Base-by-base conservation (phyloP, 2,329 filamentous ascomycete species). In the Arachnomyces sp. region DNA sequence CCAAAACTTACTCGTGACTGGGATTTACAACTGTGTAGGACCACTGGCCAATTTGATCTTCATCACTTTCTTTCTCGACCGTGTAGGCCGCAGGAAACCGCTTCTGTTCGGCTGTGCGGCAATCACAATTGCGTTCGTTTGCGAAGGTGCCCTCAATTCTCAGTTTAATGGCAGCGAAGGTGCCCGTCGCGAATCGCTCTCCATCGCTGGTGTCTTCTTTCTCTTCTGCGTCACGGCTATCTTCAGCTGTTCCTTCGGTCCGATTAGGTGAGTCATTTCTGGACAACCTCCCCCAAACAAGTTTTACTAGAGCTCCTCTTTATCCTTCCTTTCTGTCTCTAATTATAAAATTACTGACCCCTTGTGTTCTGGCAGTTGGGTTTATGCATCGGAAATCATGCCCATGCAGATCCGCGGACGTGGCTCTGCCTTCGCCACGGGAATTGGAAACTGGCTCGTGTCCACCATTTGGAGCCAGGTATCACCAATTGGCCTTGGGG, bases 321-420 rank as follows among this genome's bases (percentile, higher is more conserved):
- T n/a, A n/a, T n/a, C n/a, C n/a, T n/a, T n/a, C n/a, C n/a, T n/a
- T n/a, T n/a, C n/a, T n/a, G n/a, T n/a, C n/a, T n/a, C n/a, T n/a
- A n/a, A n/a, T n/a, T n/a, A n/a, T n/a, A n/a, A n/a, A n/a, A n/a
- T n/a, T n/a, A n/a, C n/a, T n/a, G n/a, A n/a, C n/a, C n/a, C n/a
- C n/a, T n/a, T n/a, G n/a, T n/a, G n/a, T n/a, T n/a, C n/a, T n/a
- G n/a, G n/a, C n/a, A n/a, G n/a, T n/a, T n/a, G 78, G 77, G 68
- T 82, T 1, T 83, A 83, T 56, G 78, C 78, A 54, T 72, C 73
- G 11, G 80, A 84, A 56, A 75, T 84, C 44, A 77, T 79, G 58
- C 78, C 80, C 7, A 73, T 83, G 60, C 76, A 77, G 47, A 82
- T 82, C 40, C 75, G 80, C 21, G 73, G 73, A 4, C 67, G 70